Evolutionary conservation across 306 rosid species (phyloP).

Genomic region (Fragaria vesca): DNA sequence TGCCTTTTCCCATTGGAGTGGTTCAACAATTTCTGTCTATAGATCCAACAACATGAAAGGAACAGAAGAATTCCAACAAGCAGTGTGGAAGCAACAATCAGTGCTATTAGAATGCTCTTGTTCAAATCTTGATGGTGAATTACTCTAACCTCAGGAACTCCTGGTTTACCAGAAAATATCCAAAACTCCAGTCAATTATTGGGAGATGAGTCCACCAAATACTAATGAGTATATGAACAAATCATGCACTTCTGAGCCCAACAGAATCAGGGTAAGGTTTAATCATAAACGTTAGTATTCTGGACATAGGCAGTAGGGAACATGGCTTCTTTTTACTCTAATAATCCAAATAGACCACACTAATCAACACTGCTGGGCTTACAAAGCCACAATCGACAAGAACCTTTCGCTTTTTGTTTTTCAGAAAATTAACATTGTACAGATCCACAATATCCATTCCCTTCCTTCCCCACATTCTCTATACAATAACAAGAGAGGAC

Average conservation of each 20-base stretch:
- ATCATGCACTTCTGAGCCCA: neutral
- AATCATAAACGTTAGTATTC: no score
- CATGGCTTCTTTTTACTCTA: neutral
- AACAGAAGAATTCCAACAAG: constrained; percentile 61
- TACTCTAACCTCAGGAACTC: constrained; percentile 40
- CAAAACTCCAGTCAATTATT: constrained; percentile 2
- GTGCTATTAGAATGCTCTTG: constrained; percentile 62
- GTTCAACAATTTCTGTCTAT: constrained; percentile 37
- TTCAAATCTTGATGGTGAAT: constrained; percentile 70
- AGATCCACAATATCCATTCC: constrained; percentile 5
- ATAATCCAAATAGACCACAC: neutral
- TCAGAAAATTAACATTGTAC: constrained; percentile 5
- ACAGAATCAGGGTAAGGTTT: neutral
- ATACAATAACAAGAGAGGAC: constrained; percentile 20
- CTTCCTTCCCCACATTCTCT: constrained; percentile 9
- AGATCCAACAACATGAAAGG: constrained; percentile 52
- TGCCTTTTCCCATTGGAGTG: constrained; percentile 34
- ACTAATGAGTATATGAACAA: neutral
- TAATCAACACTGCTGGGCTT: neutral
- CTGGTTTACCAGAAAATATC: constrained; percentile 40
- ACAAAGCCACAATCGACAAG: neutral
- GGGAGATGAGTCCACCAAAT: neutral
- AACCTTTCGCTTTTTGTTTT: constrained; percentile 4
- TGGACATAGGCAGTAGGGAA: neutral
- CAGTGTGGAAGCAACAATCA: constrained; percentile 64